A percentile compares a stretch with the other conserved stretches of the same genome.
Evolutionary conservation across 345 rosid species (phyloP).

Genomic region (Cardamine resedifolia): DNA sequence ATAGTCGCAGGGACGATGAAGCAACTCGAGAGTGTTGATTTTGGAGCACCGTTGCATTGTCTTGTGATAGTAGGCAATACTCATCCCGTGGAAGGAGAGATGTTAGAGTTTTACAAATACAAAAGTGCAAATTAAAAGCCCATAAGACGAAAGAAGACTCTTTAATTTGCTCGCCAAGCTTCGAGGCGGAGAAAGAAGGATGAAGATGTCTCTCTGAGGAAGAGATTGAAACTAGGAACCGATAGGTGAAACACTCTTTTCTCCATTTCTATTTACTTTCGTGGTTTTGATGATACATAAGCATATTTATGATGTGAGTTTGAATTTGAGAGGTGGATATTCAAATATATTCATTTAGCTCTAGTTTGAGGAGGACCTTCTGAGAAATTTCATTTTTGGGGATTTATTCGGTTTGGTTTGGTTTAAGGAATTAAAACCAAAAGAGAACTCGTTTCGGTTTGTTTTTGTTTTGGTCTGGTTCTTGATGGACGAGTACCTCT

Average conservation of each 20-base stretch:
- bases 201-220: not conserved
- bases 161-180: not conserved
- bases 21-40: constrained; percentile 61
- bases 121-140: constrained; percentile 10
- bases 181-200: not conserved
- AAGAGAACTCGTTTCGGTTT: not conserved
- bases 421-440: not conserved
- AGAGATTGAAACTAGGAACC: constrained; percentile 3
- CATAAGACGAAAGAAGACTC: not conserved
- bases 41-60: constrained; percentile 82
- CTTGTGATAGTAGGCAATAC: constrained; percentile 76
- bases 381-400: not conserved
- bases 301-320: not conserved
- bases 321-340: not conserved
- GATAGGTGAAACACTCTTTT: not conserved
- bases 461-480: not conserved
- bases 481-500: not conserved
- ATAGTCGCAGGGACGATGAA: constrained; percentile 81
- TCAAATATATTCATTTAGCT: constrained; percentile 6
- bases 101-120: constrained; percentile 70
- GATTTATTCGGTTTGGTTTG: not conserved
- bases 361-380: not conserved
- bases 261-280: not conserved
- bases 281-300: not conserved
- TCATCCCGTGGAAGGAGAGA: constrained; percentile 89